Conservation (phyloP, 2,329 filamentous ascomycete species). For the Phyllosticta citriasiana region DNA sequence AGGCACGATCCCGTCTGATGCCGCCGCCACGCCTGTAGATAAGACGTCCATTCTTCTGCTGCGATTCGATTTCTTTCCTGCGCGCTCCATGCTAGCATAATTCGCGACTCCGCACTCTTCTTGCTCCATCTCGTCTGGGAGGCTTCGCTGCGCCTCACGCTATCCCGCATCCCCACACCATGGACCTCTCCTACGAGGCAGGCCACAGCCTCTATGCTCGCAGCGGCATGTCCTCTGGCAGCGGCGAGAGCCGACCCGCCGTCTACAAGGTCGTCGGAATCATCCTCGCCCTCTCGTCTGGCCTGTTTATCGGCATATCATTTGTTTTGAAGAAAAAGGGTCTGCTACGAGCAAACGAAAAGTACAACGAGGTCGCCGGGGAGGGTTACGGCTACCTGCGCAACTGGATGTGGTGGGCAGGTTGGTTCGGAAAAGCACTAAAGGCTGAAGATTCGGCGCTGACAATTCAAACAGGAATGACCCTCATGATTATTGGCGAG, state of each 20-base stretch:
- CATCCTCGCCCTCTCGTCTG: conserved; percentile 72
- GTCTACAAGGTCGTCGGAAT: conserved; percentile 82
- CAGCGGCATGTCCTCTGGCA: conserved; percentile 26
- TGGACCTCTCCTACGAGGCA: conserved; percentile 34
- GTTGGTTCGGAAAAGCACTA: too few species aligned
- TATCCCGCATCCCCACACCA: conserved; percentile 18
- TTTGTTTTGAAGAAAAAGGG: conserved; percentile 96
- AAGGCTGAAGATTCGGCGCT: too few species aligned
- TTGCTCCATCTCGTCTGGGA: conserved; percentile 8
- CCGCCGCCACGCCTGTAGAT: conserved; percentile 11
- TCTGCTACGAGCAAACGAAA: conserved; percentile 81
- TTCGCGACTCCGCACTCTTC: neutral
- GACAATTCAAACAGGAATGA: conserved; percentile 56
- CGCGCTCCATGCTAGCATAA: neutral
- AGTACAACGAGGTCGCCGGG: conserved; percentile 91
- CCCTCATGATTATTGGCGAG: conserved; percentile 90
- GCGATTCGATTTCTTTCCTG: neutral
- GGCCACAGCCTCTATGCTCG: conserved; percentile 37
- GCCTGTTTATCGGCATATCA: conserved; percentile 84
- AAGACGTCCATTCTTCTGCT: neutral
- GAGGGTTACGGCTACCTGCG: conserved; percentile 97
- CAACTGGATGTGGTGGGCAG: conserved; percentile 83
- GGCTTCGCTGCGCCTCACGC: conserved; percentile 4
- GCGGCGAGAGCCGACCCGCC: conserved; percentile 31
- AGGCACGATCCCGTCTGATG: conserved; percentile 9